A percentile compares a stretch with the other conserved stretches of the same genome.
Evolutionary conservation across 2,329 filamentous ascomycete genomes (phyloP).

Genomic region (Cadophora sp.): DNA sequence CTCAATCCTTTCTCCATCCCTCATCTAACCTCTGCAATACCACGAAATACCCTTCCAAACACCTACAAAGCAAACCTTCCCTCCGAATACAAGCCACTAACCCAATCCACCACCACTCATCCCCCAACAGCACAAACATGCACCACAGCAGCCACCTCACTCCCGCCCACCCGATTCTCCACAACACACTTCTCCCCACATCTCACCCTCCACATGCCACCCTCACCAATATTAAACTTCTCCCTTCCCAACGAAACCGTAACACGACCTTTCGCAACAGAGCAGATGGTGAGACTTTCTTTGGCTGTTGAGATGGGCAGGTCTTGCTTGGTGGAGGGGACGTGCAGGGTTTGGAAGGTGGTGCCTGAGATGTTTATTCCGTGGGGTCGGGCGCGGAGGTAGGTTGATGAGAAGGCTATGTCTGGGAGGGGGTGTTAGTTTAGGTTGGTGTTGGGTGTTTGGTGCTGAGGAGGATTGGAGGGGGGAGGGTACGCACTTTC

Average conservation of each 20-base stretch:
- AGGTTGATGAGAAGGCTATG: conserved; percentile 36
- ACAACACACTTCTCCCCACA: conserved; percentile 29
- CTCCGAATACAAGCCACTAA: too few relatives aligned
- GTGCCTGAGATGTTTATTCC: conserved; percentile 29
- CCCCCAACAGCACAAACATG: too few relatives aligned
- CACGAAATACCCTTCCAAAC: too few relatives aligned
- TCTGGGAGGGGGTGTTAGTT: conserved; percentile 28
- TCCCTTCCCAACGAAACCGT: conserved; percentile 27
- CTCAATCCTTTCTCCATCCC: too few relatives aligned
- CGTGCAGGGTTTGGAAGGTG: conserved; percentile 27
- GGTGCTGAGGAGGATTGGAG: neutral
- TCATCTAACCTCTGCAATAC: too few relatives aligned
- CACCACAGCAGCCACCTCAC: too few relatives aligned
- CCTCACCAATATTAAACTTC: conserved; percentile 30
- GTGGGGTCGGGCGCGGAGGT: conserved; percentile 24
- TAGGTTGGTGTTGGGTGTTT: neutral
- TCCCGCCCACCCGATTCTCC: conserved; percentile 2
- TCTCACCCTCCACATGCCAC: conserved; percentile 36
- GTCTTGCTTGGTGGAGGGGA: conserved; percentile 18
- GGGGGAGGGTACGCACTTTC: conserved; percentile 34
- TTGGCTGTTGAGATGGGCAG: neutral
- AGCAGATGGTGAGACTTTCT: conserved; percentile 29
- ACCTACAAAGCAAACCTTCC: too few relatives aligned
- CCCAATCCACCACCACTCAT: too few relatives aligned
- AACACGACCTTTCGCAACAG: conserved; percentile 31